A percentile compares a stretch with the other conserved stretches of the same genome.
These are phyloP conservation scores for Aspergillus floridensis DNA, from an alignment of 2,329 filamentous ascomycete species.

Conservation along the genomic window DNA sequence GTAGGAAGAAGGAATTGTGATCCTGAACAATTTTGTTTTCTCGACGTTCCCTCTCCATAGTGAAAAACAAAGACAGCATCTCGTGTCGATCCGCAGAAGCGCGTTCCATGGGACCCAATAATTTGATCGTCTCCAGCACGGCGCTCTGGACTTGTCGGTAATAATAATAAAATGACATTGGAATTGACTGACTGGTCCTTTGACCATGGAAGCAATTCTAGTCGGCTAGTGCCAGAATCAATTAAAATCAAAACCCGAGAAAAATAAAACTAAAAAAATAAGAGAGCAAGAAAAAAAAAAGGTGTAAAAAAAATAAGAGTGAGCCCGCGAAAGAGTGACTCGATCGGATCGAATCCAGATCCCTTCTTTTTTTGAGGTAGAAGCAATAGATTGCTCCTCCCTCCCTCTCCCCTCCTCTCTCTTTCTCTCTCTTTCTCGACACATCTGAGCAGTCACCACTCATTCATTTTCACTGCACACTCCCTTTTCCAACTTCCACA, in stretches of 20 bases:
- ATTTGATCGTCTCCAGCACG: slow-evolving; percentile 7
- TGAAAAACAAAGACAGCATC: slow-evolving; percentile 6
- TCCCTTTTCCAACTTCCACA: slow-evolving; percentile 6
- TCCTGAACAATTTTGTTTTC: background rate
- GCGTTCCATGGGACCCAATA: slow-evolving; percentile 15
- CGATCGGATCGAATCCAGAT: slow-evolving; percentile 20
- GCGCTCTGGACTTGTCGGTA: slow-evolving; percentile 11
- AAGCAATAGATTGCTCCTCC: slow-evolving; percentile 8
- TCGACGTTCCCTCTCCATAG: too few relatives aligned
- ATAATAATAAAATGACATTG: background rate
- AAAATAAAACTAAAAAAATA: slow-evolving; percentile 1
- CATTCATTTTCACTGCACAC: background rate
- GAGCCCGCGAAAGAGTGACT: background rate
- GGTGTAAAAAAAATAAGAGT: slow-evolving; percentile 7
- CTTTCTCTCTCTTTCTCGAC: background rate
- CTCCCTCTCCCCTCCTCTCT: slow-evolving; percentile 1
- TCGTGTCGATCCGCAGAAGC: slow-evolving; percentile 16
- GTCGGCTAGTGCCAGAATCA: slow-evolving; percentile 3
- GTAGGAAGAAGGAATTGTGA: background rate
- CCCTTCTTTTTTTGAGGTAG: slow-evolving; percentile 9
- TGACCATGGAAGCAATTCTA: background rate
- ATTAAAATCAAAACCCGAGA: slow-evolving; percentile 1
- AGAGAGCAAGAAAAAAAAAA: background rate
- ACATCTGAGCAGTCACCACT: background rate
- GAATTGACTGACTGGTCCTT: background rate